phyloP scores from a whole-genome alignment of 176 grass and related monocot species.

The Hsuehochloa calcarea region DNA sequence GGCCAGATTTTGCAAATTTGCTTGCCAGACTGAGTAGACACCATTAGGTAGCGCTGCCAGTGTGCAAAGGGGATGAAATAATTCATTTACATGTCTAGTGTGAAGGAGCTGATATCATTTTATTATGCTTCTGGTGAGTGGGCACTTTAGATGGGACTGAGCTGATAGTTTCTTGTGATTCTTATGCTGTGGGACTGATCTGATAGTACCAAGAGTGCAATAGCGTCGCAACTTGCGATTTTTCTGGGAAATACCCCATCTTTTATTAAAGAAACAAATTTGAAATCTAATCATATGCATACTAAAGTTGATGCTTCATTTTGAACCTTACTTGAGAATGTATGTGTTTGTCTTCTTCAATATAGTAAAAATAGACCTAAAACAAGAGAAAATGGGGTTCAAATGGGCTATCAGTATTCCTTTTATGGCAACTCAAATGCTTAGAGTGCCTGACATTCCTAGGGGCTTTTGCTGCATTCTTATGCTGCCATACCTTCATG shows the following conservation, averaged over 20 bases:
- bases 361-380: background rate
- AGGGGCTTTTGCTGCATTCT: background rate
- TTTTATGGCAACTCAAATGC: background rate
- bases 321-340: background rate
- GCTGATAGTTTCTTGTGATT: background rate
- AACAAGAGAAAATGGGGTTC: background rate
- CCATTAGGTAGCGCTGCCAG: background rate
- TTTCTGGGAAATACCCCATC: background rate
- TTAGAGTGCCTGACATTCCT: background rate
- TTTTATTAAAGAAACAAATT: background rate
- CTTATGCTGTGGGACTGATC: background rate
- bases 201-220: background rate
- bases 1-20: background rate
- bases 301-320: background rate
- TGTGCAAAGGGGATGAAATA: background rate
- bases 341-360: background rate
- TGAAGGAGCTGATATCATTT: background rate
- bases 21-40: background rate
- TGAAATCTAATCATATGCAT: background rate
- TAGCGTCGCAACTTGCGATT: background rate
- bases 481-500: background rate
- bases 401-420: background rate
- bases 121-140: constrained; percentile 1
- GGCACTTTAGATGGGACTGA: background rate
- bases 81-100: background rate